Conservation (phyloP, 148 eudicot genomes). For the Simmondsia chinensis region DNA sequence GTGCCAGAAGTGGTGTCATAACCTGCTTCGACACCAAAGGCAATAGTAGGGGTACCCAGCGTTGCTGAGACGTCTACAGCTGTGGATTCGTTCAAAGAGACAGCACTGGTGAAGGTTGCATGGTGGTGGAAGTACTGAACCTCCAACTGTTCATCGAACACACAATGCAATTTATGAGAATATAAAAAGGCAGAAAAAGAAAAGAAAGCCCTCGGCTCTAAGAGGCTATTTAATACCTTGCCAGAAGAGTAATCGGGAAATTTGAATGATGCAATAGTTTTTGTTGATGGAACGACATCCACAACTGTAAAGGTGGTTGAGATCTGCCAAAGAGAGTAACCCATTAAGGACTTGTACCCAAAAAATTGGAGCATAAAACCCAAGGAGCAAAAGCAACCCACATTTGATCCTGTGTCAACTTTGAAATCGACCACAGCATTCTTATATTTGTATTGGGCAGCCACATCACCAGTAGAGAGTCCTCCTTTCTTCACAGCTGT, state of each 20-base stretch:
- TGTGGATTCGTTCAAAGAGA: slow-evolving; percentile 59
- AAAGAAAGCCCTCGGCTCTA: too few relatives aligned
- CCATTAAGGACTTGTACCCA: slow-evolving; percentile 2
- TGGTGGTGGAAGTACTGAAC: slow-evolving; percentile 85
- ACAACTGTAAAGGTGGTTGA: slow-evolving; percentile 54
- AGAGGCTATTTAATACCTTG: too few relatives aligned
- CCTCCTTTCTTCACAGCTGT: slow-evolving; percentile 95
- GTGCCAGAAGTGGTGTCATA: slow-evolving; percentile 69
- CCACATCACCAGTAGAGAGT: slow-evolving; percentile 79
- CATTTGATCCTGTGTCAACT: slow-evolving; percentile 83
- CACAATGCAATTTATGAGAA: not conserved
- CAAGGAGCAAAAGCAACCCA: slow-evolving; percentile 18
- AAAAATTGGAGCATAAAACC: not conserved
- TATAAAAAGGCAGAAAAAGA: not conserved
- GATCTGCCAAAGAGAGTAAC: slow-evolving; percentile 44
- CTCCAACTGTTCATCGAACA: slow-evolving; percentile 46
- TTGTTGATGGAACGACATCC: slow-evolving; percentile 72
- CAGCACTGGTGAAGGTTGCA: slow-evolving; percentile 74
- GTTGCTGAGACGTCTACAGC: slow-evolving; percentile 69
- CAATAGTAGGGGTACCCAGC: slow-evolving; percentile 81
- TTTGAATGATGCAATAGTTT: slow-evolving; percentile 70
- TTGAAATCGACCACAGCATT: slow-evolving; percentile 62
- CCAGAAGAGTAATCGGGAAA: slow-evolving; percentile 65
- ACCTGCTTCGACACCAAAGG: slow-evolving; percentile 86
- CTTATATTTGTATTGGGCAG: slow-evolving; percentile 62